Evolutionary conservation across 345 rosid genomes (phyloP).

Genomic region (Eucalyptus tenuipes): DNA sequence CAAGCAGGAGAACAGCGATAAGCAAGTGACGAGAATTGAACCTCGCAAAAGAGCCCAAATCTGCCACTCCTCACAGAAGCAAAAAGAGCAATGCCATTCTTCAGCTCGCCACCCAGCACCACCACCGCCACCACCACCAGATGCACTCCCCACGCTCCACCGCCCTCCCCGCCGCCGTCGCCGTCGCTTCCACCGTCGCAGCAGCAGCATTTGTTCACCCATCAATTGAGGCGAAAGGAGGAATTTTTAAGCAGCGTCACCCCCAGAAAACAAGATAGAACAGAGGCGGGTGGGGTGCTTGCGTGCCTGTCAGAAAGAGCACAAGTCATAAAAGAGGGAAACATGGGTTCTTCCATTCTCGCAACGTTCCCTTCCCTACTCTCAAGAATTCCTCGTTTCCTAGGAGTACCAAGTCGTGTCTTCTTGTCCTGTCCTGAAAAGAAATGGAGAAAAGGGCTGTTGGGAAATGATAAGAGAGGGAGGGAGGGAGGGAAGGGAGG

Average conservation of each 20-base stretch:
- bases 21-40: not conserved
- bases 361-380: not conserved
- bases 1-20: not conserved
- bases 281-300: not conserved
- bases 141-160: not conserved
- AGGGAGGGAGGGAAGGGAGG: not conserved
- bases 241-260: not conserved
- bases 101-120: not conserved
- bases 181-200: not conserved
- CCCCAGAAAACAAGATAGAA: not conserved
- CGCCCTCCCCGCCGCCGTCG: not conserved
- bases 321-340: not conserved
- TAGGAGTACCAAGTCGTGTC: not conserved
- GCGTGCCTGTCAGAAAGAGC: not conserved
- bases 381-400: not conserved
- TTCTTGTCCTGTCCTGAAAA: not conserved
- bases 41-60: not conserved
- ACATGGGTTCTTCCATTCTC: not conserved
- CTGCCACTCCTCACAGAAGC: not conserved
- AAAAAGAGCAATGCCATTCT: not conserved
- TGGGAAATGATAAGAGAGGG: not conserved
- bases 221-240: not conserved
- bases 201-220: not conserved
- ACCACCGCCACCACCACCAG: not conserved
- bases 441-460: not conserved